Evolutionary conservation across 495 filamentous ascomycete species (phyloP).

Genomic region (Penicillium goetzii): DNA sequence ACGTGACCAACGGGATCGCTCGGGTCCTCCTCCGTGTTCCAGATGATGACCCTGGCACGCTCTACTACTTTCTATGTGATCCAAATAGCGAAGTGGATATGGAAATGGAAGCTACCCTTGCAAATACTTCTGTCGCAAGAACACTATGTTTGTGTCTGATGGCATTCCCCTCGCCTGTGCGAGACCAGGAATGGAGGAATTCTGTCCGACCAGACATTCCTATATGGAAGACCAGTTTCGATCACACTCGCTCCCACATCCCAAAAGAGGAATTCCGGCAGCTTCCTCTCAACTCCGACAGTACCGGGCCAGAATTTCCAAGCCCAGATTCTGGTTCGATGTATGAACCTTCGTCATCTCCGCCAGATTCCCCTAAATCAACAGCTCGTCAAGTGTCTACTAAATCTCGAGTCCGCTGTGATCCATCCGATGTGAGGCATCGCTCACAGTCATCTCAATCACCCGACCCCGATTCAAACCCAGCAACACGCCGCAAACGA

Average conservation of each 20-base stretch:
- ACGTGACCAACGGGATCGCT: slow-evolving; percentile 37
- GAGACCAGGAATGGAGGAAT: slow-evolving; percentile 40
- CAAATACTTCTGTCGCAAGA: slow-evolving; percentile 28
- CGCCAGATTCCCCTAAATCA: slow-evolving; percentile 1
- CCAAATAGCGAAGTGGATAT: slow-evolving; percentile 34
- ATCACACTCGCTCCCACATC: slow-evolving; percentile 27
- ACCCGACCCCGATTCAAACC: slow-evolving; percentile 30
- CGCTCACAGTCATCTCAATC: slow-evolving; percentile 20
- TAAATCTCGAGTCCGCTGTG: slow-evolving; percentile 1
- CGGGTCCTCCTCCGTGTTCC: slow-evolving; percentile 38
- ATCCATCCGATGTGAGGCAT: not conserved
- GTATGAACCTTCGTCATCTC: slow-evolving; percentile 29
- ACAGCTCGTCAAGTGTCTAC: slow-evolving; percentile 1
- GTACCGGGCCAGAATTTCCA: slow-evolving; percentile 16
- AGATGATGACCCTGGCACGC: slow-evolving; percentile 36
- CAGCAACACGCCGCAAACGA: slow-evolving; percentile 30
- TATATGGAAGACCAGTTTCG: slow-evolving; percentile 32
- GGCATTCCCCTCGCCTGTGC: slow-evolving; percentile 26
- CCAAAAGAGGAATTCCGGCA: slow-evolving; percentile 26
- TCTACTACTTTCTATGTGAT: slow-evolving; percentile 44
- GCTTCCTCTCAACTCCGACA: slow-evolving; percentile 20
- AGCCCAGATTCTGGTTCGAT: slow-evolving; percentile 25
- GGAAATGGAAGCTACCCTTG: slow-evolving; percentile 8
- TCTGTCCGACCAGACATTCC: slow-evolving; percentile 17
- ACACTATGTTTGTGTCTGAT: slow-evolving; percentile 37